Percentiles rank a stretch among this genome's conserved stretches.
These are phyloP conservation scores for Ilyonectria mors-panacis DNA, from an alignment of 2,329 filamentous ascomycete genomes.

Conservation along the genomic window DNA sequence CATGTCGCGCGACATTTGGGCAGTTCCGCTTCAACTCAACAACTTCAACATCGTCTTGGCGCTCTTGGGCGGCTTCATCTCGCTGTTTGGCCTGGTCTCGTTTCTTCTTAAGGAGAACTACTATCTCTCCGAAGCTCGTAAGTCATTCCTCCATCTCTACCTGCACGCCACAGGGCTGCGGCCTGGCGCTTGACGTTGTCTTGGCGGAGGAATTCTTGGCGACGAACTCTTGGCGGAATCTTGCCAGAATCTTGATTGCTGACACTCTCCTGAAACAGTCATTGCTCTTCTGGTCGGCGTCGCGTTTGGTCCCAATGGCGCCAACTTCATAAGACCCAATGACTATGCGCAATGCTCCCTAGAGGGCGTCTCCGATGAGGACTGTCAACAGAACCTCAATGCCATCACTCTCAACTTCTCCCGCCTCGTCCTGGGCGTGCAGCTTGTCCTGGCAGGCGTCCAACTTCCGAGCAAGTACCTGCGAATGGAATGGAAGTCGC, in stretches of 20 bases:
- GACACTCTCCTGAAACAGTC: conserved; percentile 64
- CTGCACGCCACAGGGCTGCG: conserved; percentile 12
- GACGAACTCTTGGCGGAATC: background rate
- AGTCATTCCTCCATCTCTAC: conserved; percentile 53
- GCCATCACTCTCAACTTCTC: conserved; percentile 87
- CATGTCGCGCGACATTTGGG: conserved; percentile 50
- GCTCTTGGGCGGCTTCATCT: conserved; percentile 88
- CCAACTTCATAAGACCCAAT: conserved; percentile 81
- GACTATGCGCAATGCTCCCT: conserved; percentile 74
- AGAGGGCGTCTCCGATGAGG: conserved; percentile 34
- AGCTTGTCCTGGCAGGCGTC: conserved; percentile 89
- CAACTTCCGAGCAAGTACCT: conserved; percentile 90
- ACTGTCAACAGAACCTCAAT: conserved; percentile 71
- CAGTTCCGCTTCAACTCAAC: conserved; percentile 68
- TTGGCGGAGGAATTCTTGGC: conserved; percentile 21
- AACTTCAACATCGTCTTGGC: conserved; percentile 91
- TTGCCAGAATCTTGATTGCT: background rate
- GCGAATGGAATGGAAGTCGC: conserved; percentile 81
- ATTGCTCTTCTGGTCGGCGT: conserved; percentile 87
- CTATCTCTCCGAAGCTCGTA: conserved; percentile 91
- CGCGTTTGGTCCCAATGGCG: conserved; percentile 82
- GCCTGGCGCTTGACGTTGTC: conserved; percentile 19
- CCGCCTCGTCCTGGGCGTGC: conserved; percentile 88
- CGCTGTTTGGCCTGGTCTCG: conserved; percentile 90
- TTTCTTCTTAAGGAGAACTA: conserved; percentile 91